Base-by-base conservation (phyloP, 345 rosid species). In the Moricandia arvensis region DNA sequence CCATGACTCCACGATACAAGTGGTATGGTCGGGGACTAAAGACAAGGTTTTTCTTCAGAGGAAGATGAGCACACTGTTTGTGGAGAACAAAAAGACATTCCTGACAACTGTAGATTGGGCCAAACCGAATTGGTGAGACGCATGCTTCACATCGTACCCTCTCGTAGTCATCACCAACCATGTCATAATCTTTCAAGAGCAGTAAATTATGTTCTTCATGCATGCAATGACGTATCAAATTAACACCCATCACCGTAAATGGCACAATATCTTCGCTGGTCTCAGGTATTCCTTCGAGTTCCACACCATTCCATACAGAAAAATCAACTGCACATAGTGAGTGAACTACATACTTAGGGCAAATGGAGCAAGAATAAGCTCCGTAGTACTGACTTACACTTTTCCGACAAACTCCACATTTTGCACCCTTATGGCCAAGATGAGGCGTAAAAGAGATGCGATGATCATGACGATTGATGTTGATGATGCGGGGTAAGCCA, bases 341-440 rank as follows among this genome's bases (percentile, higher is more conserved):
- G 55, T 67, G 71, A 67, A 67, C 60, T 30, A 29, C 72, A 4
- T 51, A 68, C 7, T 17, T 30, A 9, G 61, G 7, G 7, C 72
- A 68, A 10, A 51, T 2, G 0, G 29, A 68, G 31, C 72, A 68
- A 5, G 7, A 2, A 31, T 49, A 68, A 30, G 45, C 72, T 31
- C 61, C 61, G 4, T 27, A 7, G 17, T 43, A 66, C 7, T 8
- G 35, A 16, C 72, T 2, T 51, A 53, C 11, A 51, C 1, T 3
- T 51, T 10, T 2, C 6, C 61, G 30, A 31, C 72, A 68, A 18
- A 68, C 72, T 49, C 60, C 72, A 68, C 72, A 68, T 31, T 17
- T 17, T 2, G 33, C 3, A 4, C 4, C 1, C 7, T 27, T 4
- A 10, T 0, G 45, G 9, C 43, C 71, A 24, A 12, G 35, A 69